These are phyloP conservation scores for Suhomyces wounanorum DNA, from an alignment of 1,139 yeast species.

Conservation along the genomic window DNA sequence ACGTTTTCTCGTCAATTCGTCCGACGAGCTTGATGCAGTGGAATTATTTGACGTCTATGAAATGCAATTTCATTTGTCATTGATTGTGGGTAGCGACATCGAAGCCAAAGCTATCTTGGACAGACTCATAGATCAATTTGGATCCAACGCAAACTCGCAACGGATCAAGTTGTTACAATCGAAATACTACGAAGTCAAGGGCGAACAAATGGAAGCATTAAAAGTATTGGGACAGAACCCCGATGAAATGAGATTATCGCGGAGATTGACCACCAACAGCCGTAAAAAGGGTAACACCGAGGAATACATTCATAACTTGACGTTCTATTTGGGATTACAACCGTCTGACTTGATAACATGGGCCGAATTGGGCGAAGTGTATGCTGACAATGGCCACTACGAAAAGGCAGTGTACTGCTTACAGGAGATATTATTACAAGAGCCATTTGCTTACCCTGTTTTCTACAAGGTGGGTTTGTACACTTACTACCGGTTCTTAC, in stretches of 20 bases:
- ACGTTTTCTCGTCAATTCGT: slow-evolving; percentile 30
- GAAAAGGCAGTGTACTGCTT: slow-evolving; percentile 66
- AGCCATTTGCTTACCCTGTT: slow-evolving; percentile 74
- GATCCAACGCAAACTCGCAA: slow-evolving; percentile 49
- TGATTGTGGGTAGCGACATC: slow-evolving; percentile 65
- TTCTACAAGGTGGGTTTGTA: slow-evolving; percentile 60
- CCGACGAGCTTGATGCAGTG: slow-evolving; percentile 39
- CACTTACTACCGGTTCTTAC: slow-evolving; percentile 22
- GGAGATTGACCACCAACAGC: slow-evolving; percentile 39
- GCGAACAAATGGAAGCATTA: slow-evolving; percentile 37
- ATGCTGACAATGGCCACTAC: slow-evolving; percentile 60
- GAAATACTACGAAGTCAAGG: slow-evolving; percentile 57
- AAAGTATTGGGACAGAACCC: slow-evolving; percentile 39
- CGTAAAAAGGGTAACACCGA: slow-evolving; percentile 23
- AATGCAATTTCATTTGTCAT: slow-evolving; percentile 66
- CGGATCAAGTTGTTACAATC: slow-evolving; percentile 59
- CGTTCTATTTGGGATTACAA: slow-evolving; percentile 50
- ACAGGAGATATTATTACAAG: slow-evolving; percentile 66
- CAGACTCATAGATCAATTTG: slow-evolving; percentile 66
- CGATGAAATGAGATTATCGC: slow-evolving; percentile 38
- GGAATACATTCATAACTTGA: slow-evolving; percentile 52
- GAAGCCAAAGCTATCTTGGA: slow-evolving; percentile 71
- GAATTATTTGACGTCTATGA: slow-evolving; percentile 66
- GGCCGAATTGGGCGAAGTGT: slow-evolving; percentile 72
- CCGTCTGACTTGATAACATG: slow-evolving; percentile 79